Evolutionary conservation across 2,329 filamentous ascomycete species (phyloP).

Genomic region (Paecilomyces formosus): DNA sequence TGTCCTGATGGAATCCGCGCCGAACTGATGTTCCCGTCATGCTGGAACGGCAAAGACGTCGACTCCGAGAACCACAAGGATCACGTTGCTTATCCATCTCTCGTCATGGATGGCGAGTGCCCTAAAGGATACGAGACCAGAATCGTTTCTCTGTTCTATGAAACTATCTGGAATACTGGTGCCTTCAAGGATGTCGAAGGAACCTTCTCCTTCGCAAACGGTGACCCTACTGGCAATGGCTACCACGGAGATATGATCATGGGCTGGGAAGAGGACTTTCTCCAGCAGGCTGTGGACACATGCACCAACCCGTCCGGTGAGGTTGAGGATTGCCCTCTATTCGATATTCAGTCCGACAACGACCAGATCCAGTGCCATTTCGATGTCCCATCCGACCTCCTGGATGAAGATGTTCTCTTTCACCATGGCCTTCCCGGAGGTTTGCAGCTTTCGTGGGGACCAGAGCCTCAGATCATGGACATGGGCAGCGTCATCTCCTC

Average conservation of each 20-base stretch:
- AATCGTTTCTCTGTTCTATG: constrained; percentile 70
- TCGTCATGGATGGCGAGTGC: constrained; percentile 70
- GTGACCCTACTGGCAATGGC: constrained; percentile 67
- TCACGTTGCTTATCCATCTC: constrained; percentile 70
- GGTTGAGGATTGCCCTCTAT: constrained; percentile 68
- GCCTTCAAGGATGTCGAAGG: constrained; percentile 57
- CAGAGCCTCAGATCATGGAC: neutral
- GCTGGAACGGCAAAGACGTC: constrained; percentile 69
- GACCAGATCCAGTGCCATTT: constrained; percentile 56
- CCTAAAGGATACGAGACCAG: constrained; percentile 61
- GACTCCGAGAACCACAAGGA: constrained; percentile 48
- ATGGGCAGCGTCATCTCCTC: neutral
- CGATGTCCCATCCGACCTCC: constrained; percentile 47
- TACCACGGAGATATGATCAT: constrained; percentile 75
- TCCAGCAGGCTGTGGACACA: constrained; percentile 63
- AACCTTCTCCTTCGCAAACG: constrained; percentile 68
- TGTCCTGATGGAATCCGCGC: constrained; percentile 76
- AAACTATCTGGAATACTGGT: constrained; percentile 74
- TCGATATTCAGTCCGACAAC: constrained; percentile 57
- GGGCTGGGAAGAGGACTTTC: constrained; percentile 64
- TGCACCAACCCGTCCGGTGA: constrained; percentile 66
- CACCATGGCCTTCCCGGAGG: constrained; percentile 61
- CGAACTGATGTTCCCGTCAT: constrained; percentile 82
- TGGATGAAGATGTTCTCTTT: constrained; percentile 53
- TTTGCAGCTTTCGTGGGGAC: constrained; percentile 38